Base-by-base conservation (phyloP, 805 yeast species). In the Candida maesae region DNA sequence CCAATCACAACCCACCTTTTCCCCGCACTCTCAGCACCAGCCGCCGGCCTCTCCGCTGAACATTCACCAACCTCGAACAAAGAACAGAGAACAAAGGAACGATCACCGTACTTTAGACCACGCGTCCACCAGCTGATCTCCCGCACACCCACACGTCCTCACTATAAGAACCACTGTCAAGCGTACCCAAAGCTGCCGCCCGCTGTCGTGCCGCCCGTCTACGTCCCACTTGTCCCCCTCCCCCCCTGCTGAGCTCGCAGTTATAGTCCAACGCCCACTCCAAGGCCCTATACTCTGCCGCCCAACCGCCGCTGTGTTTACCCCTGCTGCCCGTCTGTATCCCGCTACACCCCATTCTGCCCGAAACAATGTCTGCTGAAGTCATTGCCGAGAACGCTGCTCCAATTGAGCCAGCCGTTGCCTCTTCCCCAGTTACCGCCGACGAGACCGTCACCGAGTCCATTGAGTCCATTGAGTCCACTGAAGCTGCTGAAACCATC, bases 251-350 rank as follows among this genome's bases (percentile, higher is more conserved):
- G n/a, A n/a, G n/a, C n/a, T n/a, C n/a, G n/a, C n/a, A n/a, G n/a
- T n/a, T n/a, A n/a, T n/a, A n/a, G n/a, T n/a, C n/a, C n/a, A n/a
- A n/a, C n/a, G n/a, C n/a, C n/a, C n/a, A n/a, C n/a, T n/a, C n/a
- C n/a, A n/a, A n/a, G n/a, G n/a, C n/a, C n/a, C n/a, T n/a, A n/a
- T n/a, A n/a, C n/a, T n/a, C n/a, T n/a, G n/a, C n/a, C n/a, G n/a
- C n/a, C n/a, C n/a, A n/a, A n/a, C n/a, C 35, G 28, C 28, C 33
- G 20, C 36, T 28, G 20, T 30, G 26, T 33, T 23, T 30, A 21
- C 24, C 45, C 39, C 45, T 38, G 39, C 42, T 44, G 47, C 40
- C n/a, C 40, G 47, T 20, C 31, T 37, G 43, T 23, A 37, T 29
- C 33, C 39, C 40, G 41, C 25, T 34, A 8, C 8, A 26, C 39